A percentile compares a stretch with the other conserved stretches of the same genome.
phyloP scores from a whole-genome alignment of 2,329 filamentous ascomycete genomes.

The Zymoseptoria ardabiliae region DNA sequence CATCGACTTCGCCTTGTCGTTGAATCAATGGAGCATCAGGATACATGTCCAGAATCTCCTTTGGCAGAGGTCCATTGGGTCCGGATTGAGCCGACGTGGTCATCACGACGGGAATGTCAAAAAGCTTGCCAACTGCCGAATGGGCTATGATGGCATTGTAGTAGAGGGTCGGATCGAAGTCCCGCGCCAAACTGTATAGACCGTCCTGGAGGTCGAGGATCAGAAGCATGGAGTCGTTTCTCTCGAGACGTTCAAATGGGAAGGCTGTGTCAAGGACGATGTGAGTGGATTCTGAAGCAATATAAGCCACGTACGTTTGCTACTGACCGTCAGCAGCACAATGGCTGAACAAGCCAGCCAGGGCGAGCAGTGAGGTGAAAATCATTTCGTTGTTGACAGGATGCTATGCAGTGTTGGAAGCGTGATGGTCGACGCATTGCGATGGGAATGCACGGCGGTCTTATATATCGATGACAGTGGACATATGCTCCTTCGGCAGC shows the following conservation, averaged over 20 bases:
- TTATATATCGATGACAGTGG: not conserved
- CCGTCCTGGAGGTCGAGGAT: constrained; percentile 56
- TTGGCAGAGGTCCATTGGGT: constrained; percentile 63
- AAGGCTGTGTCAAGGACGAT: constrained; percentile 10
- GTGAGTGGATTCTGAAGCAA: not conserved
- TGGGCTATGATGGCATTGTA: constrained; percentile 62
- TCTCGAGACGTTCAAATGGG: constrained; percentile 33
- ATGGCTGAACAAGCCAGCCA: constrained; percentile 3
- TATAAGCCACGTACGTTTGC: not conserved
- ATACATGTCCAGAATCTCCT: constrained; percentile 57
- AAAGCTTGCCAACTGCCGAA: constrained; percentile 57
- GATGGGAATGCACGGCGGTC: not conserved
- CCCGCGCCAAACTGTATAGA: constrained; percentile 53
- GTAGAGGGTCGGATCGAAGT: constrained; percentile 60
- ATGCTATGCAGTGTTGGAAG: not conserved
- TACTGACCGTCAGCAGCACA: constrained; percentile 10
- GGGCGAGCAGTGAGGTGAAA: constrained; percentile 4
- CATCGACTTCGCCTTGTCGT: constrained; percentile 66
- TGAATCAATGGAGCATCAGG: constrained; percentile 59
- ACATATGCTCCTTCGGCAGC: not conserved
- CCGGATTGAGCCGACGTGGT: constrained; percentile 62
- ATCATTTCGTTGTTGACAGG: constrained; percentile 10
- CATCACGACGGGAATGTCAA: constrained; percentile 61
- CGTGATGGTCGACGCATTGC: not conserved
- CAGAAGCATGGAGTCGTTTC: constrained; percentile 42